Evolutionary conservation across 202 grass and related monocot species (phyloP), one percentile per base, ranked within the genome.

Genomic region (Zoysia matrella): DNA sequence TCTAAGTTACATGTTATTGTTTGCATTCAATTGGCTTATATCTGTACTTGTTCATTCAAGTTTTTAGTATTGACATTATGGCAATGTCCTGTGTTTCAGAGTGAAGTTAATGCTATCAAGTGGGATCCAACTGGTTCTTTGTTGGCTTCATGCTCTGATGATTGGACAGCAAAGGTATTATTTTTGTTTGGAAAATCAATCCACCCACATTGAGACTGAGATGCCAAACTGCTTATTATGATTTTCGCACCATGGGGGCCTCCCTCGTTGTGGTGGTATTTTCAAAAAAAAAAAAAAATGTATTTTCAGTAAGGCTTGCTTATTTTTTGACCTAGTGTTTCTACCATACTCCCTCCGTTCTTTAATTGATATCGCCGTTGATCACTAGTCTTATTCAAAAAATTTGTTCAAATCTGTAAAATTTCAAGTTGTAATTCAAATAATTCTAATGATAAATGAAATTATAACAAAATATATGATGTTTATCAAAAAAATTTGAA

Each of bases 51-150:
- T 30, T 40, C 61, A 44, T 72, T 43, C 15, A 88, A 73, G 69
- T 82, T 22, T 58, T 3, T 56, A 14, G 53, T 56, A 12, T 4
- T 56, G 13, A 67, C 68, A 78, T 66, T 75, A 52, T 70, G 11
- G 12, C 56, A 64, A 58, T 41, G 46, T 63, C 8, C 4, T 55
- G 16, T 76, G 57, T 84, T 75, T 92, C 54, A 90, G 89, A 90
- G 75, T 73, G 95, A 98, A 90, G 95, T 98, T 81, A 98, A 98
- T 87, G 95, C 95, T 81, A 98, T 98, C 76, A 98, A 98, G 77
- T 98, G 95, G 95, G 95, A 98, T 86, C 95, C 95, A 71, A 95
- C 88, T 72, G 95, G 95, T 81, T 82, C 88, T 81, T 72, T 95
- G 64, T 85, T 98, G 90, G 95, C 95, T 80, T 98, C 95, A 69